phyloP scores from a whole-genome alignment of 2,329 filamentous ascomycete species.

The Pseudogymnoascus sp. region DNA sequence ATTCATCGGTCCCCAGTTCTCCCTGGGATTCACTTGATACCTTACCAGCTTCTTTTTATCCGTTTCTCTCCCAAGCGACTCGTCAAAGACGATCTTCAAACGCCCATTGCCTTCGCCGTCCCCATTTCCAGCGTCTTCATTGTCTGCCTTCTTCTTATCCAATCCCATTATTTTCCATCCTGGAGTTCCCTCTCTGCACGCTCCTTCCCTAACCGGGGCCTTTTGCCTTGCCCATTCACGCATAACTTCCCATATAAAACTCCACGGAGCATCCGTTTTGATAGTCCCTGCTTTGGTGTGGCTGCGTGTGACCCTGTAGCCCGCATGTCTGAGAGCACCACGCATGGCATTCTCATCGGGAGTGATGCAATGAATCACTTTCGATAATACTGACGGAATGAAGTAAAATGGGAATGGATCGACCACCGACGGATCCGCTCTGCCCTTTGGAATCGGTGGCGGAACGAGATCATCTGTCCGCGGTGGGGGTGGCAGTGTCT shows the following conservation, averaged over 20 bases:
- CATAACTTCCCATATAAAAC: constrained; percentile 85
- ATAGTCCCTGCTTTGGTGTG: constrained; percentile 86
- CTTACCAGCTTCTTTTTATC: constrained; percentile 64
- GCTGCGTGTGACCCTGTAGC: constrained; percentile 76
- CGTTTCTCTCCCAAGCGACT: constrained; percentile 63
- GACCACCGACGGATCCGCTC: constrained; percentile 50
- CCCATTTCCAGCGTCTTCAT: constrained; percentile 19
- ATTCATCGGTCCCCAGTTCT: constrained; percentile 78
- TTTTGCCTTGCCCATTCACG: constrained; percentile 82
- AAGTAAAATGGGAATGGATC: constrained; percentile 85
- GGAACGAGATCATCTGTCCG: constrained; percentile 16
- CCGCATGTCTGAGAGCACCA: constrained; percentile 72
- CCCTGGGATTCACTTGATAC: constrained; percentile 83
- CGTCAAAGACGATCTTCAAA: constrained; percentile 64
- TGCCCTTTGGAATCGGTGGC: constrained; percentile 20
- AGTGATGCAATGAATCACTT: constrained; percentile 69
- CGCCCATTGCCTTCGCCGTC: constrained; percentile 24
- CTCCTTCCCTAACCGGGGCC: constrained; percentile 65
- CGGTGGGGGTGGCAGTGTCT: constrained; percentile 34
- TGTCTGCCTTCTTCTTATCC: constrained; percentile 19
- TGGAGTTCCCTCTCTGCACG: constrained; percentile 61
- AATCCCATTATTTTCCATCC: constrained; percentile 62
- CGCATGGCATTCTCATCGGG: constrained; percentile 72
- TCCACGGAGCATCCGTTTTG: constrained; percentile 90
- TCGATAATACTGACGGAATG: constrained; percentile 65